Conservation (phyloP, 768 basidiomycete species). For the Termitomyces heimii region DNA sequence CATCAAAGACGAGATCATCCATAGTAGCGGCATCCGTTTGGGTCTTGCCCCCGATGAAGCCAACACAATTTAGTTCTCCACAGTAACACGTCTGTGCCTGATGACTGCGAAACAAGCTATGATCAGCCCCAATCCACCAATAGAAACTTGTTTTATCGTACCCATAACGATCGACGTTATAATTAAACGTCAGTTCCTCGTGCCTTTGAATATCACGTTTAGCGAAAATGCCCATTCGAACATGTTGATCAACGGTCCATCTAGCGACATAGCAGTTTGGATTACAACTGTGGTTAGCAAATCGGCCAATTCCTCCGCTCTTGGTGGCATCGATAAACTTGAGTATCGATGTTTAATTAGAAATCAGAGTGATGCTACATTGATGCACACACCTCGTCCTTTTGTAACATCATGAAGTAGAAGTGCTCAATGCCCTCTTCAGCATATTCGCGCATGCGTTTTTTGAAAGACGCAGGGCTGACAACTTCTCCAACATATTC, state of each 20-base stretch:
- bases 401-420: slow-evolving; percentile 99
- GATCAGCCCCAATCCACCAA: background rate
- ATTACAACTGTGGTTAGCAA: slow-evolving; percentile 96
- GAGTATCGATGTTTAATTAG: background rate
- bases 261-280: slow-evolving; percentile 98
- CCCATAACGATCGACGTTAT: slow-evolving; percentile 99
- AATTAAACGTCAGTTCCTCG: slow-evolving; percentile 97
- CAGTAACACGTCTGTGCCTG: slow-evolving; percentile 94
- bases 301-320: slow-evolving; percentile 92
- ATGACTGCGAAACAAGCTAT: slow-evolving; percentile 49
- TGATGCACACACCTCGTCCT: slow-evolving; percentile 71
- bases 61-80: slow-evolving; percentile 92
- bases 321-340: slow-evolving; percentile 99
- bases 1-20: slow-evolving; percentile 93
- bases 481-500: slow-evolving; percentile 99
- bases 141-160: slow-evolving; percentile 29
- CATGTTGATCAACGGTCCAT: slow-evolving; percentile 86
- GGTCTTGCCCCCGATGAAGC: slow-evolving; percentile 96
- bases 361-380: background rate
- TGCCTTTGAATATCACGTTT: slow-evolving; percentile 67
- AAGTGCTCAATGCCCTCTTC: slow-evolving; percentile 93
- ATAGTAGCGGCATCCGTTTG: slow-evolving; percentile 94
- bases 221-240: slow-evolving; percentile 99
- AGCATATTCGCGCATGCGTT: slow-evolving; percentile 91
- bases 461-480: slow-evolving; percentile 78